Evolutionary conservation across 192 early-diverging fungal genomes (phyloP).

Genomic region (Coemansia sp.): DNA sequence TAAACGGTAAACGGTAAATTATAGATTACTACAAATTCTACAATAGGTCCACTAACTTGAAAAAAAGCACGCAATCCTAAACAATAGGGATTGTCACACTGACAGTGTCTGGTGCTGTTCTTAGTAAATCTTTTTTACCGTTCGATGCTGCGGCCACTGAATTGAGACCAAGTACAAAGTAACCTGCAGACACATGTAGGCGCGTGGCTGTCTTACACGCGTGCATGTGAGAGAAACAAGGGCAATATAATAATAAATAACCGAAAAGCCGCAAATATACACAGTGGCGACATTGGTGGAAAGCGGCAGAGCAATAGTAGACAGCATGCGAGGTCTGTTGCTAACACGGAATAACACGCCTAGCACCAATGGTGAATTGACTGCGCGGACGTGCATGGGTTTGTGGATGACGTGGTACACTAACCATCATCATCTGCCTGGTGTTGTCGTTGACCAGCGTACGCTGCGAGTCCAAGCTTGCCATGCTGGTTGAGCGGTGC

Average conservation of each 20-base stretch:
- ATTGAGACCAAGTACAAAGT: neutral
- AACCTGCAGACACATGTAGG: neutral
- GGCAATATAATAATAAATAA: neutral
- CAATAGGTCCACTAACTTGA: no score
- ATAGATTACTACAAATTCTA: no score
- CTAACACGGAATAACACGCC: constrained; percentile 32
- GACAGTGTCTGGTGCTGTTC: neutral
- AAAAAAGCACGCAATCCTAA: neutral
- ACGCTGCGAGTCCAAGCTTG: constrained; percentile 26
- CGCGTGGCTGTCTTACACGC: neutral
- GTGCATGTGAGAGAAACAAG: neutral
- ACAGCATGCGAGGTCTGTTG: neutral
- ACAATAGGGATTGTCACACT: neutral
- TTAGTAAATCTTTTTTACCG: neutral
- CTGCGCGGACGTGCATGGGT: constrained; percentile 25
- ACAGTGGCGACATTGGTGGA: neutral
- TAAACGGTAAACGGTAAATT: no score
- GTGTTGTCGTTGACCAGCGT: constrained; percentile 28
- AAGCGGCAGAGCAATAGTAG: neutral
- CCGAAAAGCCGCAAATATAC: neutral
- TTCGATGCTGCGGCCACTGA: neutral
- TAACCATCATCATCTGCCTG: neutral
- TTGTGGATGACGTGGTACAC: neutral
- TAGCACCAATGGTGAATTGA: constrained; percentile 45
- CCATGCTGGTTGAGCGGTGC: constrained; percentile 6